Evolutionary conservation across 2,329 filamentous ascomycete genomes (phyloP).

Genomic region (Claviceps capensis): DNA sequence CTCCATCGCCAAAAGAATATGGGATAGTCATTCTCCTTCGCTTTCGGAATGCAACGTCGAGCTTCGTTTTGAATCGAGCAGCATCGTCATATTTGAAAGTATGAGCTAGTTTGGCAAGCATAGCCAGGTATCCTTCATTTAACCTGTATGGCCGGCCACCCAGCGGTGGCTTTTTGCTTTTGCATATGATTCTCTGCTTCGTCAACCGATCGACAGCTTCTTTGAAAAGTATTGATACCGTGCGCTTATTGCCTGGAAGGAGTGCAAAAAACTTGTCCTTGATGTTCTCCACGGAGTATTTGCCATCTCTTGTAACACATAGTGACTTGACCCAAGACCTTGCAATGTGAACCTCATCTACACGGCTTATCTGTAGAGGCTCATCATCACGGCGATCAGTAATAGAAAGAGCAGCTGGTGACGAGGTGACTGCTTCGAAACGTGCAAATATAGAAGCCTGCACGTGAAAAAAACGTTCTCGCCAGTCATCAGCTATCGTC

Average conservation of each 20-base stretch:
- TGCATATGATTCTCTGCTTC: conserved; percentile 40
- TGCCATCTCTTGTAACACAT: conserved; percentile 36
- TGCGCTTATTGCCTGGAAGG: conserved; percentile 22
- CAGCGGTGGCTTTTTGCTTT: conserved; percentile 44
- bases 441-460: conserved; percentile 42
- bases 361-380: conserved; percentile 4
- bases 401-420: conserved; percentile 27
- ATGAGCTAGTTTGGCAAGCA: conserved; percentile 42
- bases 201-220: conserved; percentile 35
- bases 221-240: conserved; percentile 31
- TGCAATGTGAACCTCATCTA: conserved; percentile 27
- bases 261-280: conserved; percentile 39
- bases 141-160: conserved; percentile 49
- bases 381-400: conserved; percentile 6
- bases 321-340: conserved; percentile 47
- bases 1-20: conserved; percentile 47
- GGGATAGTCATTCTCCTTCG: conserved; percentile 31
- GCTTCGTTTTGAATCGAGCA: conserved; percentile 40
- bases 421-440: conserved; percentile 38
- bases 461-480: conserved; percentile 41
- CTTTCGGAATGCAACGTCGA: conserved; percentile 42
- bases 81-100: conserved; percentile 44
- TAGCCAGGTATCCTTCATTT: conserved; percentile 41
- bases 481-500: conserved; percentile 29
- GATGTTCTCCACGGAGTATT: conserved; percentile 34